phyloP scores from a whole-genome alignment of 495 filamentous ascomycete genomes.

The Elaphomyces granulatus region DNA sequence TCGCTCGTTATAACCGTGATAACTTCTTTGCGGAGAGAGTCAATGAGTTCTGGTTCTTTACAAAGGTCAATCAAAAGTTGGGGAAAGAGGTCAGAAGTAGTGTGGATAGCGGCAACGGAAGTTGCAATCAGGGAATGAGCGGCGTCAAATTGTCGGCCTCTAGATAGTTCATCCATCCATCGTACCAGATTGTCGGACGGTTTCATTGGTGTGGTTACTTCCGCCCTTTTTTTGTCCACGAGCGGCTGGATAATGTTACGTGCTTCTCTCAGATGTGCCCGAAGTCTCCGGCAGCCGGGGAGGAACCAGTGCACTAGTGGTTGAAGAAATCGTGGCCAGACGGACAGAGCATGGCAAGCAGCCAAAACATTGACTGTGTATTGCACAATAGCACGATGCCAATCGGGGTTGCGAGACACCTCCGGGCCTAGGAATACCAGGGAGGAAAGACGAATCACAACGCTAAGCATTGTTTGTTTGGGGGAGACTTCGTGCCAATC shows the following conservation, averaged over 20 bases:
- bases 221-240: slow-evolving; percentile 1
- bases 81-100: not conserved
- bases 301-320: slow-evolving; percentile 15
- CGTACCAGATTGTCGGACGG: slow-evolving; percentile 6
- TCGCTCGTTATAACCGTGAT: slow-evolving; percentile 19
- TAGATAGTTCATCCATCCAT: slow-evolving; percentile 11
- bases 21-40: slow-evolving; percentile 26
- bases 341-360: slow-evolving; percentile 16
- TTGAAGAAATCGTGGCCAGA: slow-evolving; percentile 22
- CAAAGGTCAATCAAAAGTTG: not conserved
- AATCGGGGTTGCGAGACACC: slow-evolving; percentile 27
- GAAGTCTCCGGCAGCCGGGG: slow-evolving; percentile 1
- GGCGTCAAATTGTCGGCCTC: slow-evolving; percentile 10
- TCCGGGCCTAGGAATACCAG: slow-evolving; percentile 32
- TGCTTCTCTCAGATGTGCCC: not conserved
- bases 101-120: slow-evolving; percentile 2
- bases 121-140: slow-evolving; percentile 7
- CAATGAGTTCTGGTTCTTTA: slow-evolving; percentile 6
- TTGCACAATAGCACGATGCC: slow-evolving; percentile 24
- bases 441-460: slow-evolving; percentile 34
- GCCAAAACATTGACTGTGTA: slow-evolving; percentile 27
- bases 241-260: not conserved
- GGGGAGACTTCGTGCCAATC: slow-evolving; percentile 11
- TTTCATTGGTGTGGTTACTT: not conserved
- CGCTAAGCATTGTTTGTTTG: slow-evolving; percentile 22